phyloP scores from a whole-genome alignment of 2,329 filamentous ascomycete genomes.

The Aspergillus pseudoglaucus region DNA sequence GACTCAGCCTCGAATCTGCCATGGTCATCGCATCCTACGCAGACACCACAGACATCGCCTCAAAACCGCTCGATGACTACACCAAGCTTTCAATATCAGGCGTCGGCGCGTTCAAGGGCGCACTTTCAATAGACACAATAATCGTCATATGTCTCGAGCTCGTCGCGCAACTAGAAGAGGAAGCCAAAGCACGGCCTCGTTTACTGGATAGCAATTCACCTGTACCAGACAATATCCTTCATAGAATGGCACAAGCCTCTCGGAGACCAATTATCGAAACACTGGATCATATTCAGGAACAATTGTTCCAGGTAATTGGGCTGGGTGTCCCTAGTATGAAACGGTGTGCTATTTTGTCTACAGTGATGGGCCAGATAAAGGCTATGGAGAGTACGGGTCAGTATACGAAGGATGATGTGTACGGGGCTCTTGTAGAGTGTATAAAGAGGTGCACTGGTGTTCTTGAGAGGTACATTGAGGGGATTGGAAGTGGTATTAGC shows the following conservation, averaged over 20 bases:
- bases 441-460: conserved; percentile 3
- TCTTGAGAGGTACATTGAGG: conserved; percentile 1
- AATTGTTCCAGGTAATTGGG: conserved; percentile 15
- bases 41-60: conserved; percentile 7
- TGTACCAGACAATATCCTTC: conserved; percentile 5
- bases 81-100: conserved; percentile 9
- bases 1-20: conserved; percentile 12
- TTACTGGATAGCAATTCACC: neutral
- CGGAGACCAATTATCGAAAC: conserved; percentile 12
- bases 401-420: conserved; percentile 6
- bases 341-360: conserved; percentile 10
- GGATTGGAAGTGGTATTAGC: neutral
- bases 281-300: conserved; percentile 12
- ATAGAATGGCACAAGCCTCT: conserved; percentile 6
- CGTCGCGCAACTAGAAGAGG: conserved; percentile 19
- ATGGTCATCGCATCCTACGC: conserved; percentile 14
- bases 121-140: conserved; percentile 18
- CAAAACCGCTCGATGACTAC: conserved; percentile 8
- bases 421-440: conserved; percentile 6
- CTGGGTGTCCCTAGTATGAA: conserved; percentile 14
- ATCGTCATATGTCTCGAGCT: conserved; percentile 15
- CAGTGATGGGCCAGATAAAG: conserved; percentile 10
- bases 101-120: conserved; percentile 13
- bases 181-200: conserved; percentile 1
- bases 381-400: conserved; percentile 9